These are phyloP conservation scores for Penicillium subrubescens DNA, from an alignment of 495 filamentous ascomycete genomes.

Conservation along the genomic window DNA sequence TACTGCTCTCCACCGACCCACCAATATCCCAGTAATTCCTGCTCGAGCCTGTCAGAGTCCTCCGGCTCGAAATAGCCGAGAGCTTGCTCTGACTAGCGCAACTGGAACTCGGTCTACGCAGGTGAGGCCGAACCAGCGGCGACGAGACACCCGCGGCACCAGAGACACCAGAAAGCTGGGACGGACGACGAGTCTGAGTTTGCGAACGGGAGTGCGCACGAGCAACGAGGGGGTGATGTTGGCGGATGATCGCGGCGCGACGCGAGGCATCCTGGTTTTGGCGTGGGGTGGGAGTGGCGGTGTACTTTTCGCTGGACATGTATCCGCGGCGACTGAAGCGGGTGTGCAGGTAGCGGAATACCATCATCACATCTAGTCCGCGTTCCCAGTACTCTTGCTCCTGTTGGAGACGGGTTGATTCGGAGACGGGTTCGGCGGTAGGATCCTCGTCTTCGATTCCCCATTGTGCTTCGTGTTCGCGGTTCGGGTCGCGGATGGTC, in stretches of 20 bases:
- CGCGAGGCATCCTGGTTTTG: constrained; percentile 66
- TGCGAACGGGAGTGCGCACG: constrained; percentile 49
- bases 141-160: constrained; percentile 48
- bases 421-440: constrained; percentile 32
- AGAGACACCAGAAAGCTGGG: constrained; percentile 47
- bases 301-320: constrained; percentile 39
- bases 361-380: constrained; percentile 79
- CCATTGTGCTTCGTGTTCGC: constrained; percentile 62
- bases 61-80: constrained; percentile 58
- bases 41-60: constrained; percentile 58
- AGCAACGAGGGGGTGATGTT: constrained; percentile 81
- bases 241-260: constrained; percentile 78
- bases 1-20: constrained; percentile 73
- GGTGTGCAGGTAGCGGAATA: constrained; percentile 82
- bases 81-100: constrained; percentile 79
- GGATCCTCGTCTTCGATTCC: constrained; percentile 65
- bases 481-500: constrained; percentile 42
- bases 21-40: constrained; percentile 89
- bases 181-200: constrained; percentile 55
- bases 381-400: constrained; percentile 84
- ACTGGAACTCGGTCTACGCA: constrained; percentile 62
- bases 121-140: constrained; percentile 38
- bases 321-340: constrained; percentile 61
- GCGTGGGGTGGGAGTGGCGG: constrained; percentile 37
- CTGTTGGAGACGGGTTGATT: constrained; percentile 38